Conservation (phyloP, 1,284 basidiomycete species). For the Leccinum pseudoinsigne region DNA sequence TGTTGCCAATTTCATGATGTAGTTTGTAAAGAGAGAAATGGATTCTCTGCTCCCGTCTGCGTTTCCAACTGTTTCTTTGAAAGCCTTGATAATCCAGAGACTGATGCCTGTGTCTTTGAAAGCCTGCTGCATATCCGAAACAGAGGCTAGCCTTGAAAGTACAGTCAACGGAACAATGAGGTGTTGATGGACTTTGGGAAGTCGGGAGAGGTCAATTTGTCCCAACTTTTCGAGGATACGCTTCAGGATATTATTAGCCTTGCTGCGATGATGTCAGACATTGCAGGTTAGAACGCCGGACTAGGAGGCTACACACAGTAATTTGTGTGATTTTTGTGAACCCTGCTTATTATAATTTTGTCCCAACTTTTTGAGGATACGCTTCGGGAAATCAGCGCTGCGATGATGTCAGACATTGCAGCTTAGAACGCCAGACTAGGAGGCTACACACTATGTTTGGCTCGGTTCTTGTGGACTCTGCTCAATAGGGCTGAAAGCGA, state of each 20-base stretch:
- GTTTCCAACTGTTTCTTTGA: not conserved
- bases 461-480: not conserved
- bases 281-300: too few species aligned
- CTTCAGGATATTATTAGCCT: too few species aligned
- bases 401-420: not conserved
- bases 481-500: not conserved
- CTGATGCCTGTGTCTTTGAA: not conserved
- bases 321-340: too few species aligned
- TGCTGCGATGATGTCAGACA: too few species aligned
- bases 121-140: not conserved
- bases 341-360: too few species aligned
- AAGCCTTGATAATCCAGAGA: slow-evolving; percentile 3
- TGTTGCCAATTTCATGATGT: slow-evolving; percentile 4
- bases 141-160: slow-evolving; percentile 5
- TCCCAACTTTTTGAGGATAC: not conserved
- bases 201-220: not conserved
- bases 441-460: not conserved
- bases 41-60: not conserved
- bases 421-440: not conserved
- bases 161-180: slow-evolving; percentile 9
- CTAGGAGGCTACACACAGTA: too few species aligned
- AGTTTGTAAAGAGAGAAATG: slow-evolving; percentile 5
- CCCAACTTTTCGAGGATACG: not conserved
- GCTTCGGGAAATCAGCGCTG: not conserved
- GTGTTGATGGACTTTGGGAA: not conserved